Evolutionary conservation across 169 alveolate species (phyloP).

Genomic region (Babesia sp.): DNA sequence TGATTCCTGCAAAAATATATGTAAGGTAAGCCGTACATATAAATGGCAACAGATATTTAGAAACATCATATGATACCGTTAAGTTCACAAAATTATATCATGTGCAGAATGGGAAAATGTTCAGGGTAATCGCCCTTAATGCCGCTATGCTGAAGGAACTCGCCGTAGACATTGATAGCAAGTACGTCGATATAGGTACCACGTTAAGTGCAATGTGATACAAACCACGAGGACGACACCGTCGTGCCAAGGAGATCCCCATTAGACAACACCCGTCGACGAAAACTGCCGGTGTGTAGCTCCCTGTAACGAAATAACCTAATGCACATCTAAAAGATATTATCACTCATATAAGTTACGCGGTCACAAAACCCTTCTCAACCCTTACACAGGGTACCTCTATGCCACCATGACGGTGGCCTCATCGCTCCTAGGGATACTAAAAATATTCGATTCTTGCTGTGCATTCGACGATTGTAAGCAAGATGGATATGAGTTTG

Average conservation of each 20-base stretch:
- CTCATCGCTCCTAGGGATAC: conserved; percentile 29
- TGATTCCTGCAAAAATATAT: conserved; percentile 11
- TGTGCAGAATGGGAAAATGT: conserved; percentile 21
- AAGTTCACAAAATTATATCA: background rate
- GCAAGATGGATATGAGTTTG: conserved; percentile 51
- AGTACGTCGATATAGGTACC: background rate
- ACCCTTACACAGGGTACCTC: background rate
- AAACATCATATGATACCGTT: background rate
- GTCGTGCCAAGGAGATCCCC: conserved; percentile 8
- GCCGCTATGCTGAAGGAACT: conserved; percentile 39
- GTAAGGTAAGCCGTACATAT: conserved; percentile 20
- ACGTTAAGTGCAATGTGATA: background rate
- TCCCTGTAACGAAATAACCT: background rate
- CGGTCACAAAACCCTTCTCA: no score
- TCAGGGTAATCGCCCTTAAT: conserved; percentile 6
- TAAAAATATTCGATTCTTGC: conserved; percentile 62
- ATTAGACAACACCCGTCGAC: background rate
- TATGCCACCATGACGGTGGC: conserved; percentile 33
- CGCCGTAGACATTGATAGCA: conserved; percentile 15
- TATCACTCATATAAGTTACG: no score
- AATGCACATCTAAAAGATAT: conserved; percentile 5
- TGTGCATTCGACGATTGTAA: conserved; percentile 45
- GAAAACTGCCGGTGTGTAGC: conserved; percentile 12
- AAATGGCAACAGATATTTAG: no score
- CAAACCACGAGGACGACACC: background rate